Percentiles rank a stretch among this genome's conserved stretches.
phyloP scores from a whole-genome alignment of 163 green algal genomes.

The Chlorella variabilis region DNA sequence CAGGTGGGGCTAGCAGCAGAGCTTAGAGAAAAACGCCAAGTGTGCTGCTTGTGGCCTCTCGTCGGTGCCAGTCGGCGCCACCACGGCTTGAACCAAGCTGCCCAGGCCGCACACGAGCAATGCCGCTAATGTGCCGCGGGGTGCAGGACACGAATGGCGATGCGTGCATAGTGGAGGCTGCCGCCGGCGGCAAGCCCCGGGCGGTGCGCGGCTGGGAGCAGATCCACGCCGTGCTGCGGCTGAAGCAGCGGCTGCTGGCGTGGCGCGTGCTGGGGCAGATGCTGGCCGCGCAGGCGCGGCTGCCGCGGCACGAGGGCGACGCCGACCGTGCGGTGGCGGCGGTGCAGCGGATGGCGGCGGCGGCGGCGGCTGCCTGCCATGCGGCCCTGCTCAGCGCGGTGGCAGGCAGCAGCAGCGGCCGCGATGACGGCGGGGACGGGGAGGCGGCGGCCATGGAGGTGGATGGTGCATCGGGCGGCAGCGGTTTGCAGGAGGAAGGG shows the following conservation, averaged over 20 bases:
- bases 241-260: slow-evolving; percentile 25
- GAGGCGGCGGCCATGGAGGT: slow-evolving; percentile 7
- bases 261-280: slow-evolving; percentile 18
- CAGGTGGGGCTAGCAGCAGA: neutral
- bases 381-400: neutral
- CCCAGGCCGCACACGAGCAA: too few species aligned
- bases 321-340: slow-evolving; percentile 11
- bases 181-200: neutral
- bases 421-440: neutral
- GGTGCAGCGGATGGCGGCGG: slow-evolving; percentile 5
- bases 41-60: neutral
- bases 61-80: too few species aligned
- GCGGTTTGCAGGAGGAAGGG: neutral
- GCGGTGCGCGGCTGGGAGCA: slow-evolving; percentile 6
- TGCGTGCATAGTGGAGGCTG: slow-evolving; percentile 25
- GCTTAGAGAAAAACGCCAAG: too few species aligned
- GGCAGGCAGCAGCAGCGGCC: neutral
- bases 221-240: slow-evolving; percentile 26
- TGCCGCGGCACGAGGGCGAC: slow-evolving; percentile 7
- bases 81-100: too few species aligned
- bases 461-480: slow-evolving; percentile 7
- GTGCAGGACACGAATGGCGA: slow-evolving; percentile 38
- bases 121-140: too few species aligned
- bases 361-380: neutral
- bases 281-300: neutral